Base-by-base conservation (phyloP, 371 early-diverging fungal genomes). In the Saksenaea oblongispora region DNA sequence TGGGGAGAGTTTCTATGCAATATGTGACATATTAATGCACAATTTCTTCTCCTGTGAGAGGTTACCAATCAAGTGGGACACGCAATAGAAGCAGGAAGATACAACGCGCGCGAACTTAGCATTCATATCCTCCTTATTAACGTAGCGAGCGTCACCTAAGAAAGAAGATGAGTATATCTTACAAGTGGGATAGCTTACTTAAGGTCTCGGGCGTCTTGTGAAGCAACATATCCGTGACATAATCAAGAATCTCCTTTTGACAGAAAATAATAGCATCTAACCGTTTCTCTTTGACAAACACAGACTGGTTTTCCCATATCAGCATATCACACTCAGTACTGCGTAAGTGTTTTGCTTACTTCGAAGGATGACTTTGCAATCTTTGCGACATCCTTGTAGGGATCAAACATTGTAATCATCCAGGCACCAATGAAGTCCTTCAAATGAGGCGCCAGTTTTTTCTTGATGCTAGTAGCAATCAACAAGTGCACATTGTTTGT, bases 391-490 rank as follows among this genome's bases (percentile, higher is more conserved):
- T 90, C 91, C 26, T 78, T 76, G 36, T 82, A 83, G 18, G 79
- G 88, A 67, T 89, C 89, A 56, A 79, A 84, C 60, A 85, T 80
- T 15, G 87, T 74, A 17, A 83, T 76, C 34, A 89, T 59, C 89
- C 91, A 90, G 26, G 86, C 75, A 1, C 84, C 85, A 34, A 87
- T 67, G 8, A 89, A 73, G 27, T 77, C 83, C 56, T 89, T 87
- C 42, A 90, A 63, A 56, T 81, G 66, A 17, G 91, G 88, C 1
- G 88, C 88, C 3, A 90, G 56, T 42, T 79, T 79, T 68, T 86
- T 86, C 61, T 85, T 84, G 34, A 82, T 79, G 35, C 84, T 70
- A 13, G 67, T 67, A 10, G 87, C 83, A 18, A 89, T 69, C n/a
- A 81, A 56, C 9, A 65, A 34, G 64, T 88, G 87, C 5, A 87